Percentiles rank a stretch among this genome's conserved stretches.
Conservation (phyloP, 2,329 filamentous ascomycete genomes). For the Pseudofabraea citricarpa region DNA sequence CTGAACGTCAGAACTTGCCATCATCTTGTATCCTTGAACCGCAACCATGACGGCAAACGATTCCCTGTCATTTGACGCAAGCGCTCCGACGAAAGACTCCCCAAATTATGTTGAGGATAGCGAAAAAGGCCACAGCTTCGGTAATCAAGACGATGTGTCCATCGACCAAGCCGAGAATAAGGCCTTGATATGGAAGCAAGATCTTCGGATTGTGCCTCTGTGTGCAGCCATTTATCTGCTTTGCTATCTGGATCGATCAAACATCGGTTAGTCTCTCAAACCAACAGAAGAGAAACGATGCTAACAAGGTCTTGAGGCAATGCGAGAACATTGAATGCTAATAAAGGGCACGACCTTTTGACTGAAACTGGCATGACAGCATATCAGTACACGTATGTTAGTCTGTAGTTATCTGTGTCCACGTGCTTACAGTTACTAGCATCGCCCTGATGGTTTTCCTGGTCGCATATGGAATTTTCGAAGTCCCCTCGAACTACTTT, state of each 20-base stretch:
- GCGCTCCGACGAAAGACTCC: background rate
- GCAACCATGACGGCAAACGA: background rate
- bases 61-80: background rate
- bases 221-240: conserved; percentile 62
- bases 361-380: conserved; percentile 56
- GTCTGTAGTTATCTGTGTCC: background rate
- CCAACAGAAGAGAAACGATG: background rate
- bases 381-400: conserved; percentile 49
- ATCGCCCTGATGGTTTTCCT: conserved; percentile 43
- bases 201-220: conserved; percentile 58
- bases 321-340: conserved; percentile 60
- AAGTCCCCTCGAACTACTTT: conserved; percentile 44
- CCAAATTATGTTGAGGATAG: background rate
- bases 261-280: conserved; percentile 47
- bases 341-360: conserved; percentile 56
- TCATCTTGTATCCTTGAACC: too few species aligned
- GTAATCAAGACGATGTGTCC: background rate
- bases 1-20: too few species aligned
- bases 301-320: conserved; percentile 34
- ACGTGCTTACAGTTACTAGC: conserved; percentile 12
- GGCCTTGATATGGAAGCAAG: conserved; percentile 51
- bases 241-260: conserved; percentile 63
- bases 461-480: conserved; percentile 42
- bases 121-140: background rate
- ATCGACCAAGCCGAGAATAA: conserved; percentile 23